Conservation (phyloP, 805 yeast genomes). For the Ascoidea tarda region DNA sequence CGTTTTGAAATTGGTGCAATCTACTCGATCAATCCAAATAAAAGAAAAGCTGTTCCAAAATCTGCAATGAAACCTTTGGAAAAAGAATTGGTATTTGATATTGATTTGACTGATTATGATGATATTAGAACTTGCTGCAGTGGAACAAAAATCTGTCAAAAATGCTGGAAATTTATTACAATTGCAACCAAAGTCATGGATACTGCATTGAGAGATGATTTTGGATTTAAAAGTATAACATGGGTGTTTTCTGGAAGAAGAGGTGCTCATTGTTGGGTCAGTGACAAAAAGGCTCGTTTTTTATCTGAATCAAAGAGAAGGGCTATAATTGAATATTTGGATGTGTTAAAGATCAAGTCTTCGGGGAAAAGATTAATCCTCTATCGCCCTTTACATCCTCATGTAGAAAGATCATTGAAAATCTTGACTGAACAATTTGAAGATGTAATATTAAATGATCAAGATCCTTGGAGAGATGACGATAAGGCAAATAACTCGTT, state of each 20-base stretch:
- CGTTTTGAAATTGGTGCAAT: constrained; percentile 95
- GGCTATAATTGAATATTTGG: constrained; percentile 74
- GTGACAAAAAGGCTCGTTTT: constrained; percentile 68
- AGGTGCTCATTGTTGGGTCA: constrained; percentile 98
- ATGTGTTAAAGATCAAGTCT: constrained; percentile 46
- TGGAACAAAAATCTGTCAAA: constrained; percentile 69
- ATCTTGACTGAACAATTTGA: constrained; percentile 50
- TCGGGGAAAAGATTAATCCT: constrained; percentile 33
- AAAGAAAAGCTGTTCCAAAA: constrained; percentile 64
- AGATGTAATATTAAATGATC: constrained; percentile 57
- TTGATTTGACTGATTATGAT: constrained; percentile 96
- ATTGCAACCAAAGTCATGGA: constrained; percentile 72
- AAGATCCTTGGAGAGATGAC: constrained; percentile 70
- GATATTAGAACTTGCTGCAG: constrained; percentile 86
- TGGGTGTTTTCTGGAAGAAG: constrained; percentile 99
- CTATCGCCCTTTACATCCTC: constrained; percentile 84
- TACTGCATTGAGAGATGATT: constrained; percentile 63
- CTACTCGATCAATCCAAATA: constrained; percentile 76
- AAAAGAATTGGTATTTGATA: constrained; percentile 90
- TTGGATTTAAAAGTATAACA: constrained; percentile 72
- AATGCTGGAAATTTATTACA: constrained; percentile 89
- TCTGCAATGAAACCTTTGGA: constrained; percentile 64
- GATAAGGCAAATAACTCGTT: constrained; percentile 42
- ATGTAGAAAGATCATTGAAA: constrained; percentile 60
- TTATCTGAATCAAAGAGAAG: constrained; percentile 63